Percentiles rank a stretch among this genome's conserved stretches.
Conservation (phyloP, 805 yeast genomes). For the Yarrowia deformans region DNA sequence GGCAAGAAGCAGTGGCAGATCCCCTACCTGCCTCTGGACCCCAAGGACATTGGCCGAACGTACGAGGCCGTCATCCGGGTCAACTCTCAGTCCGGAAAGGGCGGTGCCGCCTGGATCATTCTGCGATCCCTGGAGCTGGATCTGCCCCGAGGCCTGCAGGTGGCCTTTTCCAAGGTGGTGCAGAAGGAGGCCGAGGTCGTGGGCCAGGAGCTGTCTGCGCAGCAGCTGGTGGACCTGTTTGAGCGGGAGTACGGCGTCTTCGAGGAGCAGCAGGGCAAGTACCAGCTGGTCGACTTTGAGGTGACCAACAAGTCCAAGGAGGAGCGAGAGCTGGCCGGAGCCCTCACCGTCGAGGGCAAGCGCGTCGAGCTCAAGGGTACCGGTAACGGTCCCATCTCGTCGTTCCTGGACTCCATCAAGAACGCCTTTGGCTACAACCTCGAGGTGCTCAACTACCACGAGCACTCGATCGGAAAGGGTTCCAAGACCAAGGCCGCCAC, state of each 20-base stretch:
- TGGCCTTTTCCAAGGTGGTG: slow-evolving; percentile 74
- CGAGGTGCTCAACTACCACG: slow-evolving; percentile 74
- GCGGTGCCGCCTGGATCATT: slow-evolving; percentile 90
- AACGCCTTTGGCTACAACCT: slow-evolving; percentile 57
- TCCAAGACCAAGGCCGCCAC: slow-evolving; percentile 78
- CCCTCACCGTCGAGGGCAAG: slow-evolving; percentile 57
- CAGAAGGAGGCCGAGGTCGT: slow-evolving; percentile 71
- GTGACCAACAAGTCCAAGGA: slow-evolving; percentile 55
- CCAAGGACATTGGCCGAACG: slow-evolving; percentile 84
- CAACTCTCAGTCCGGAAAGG: slow-evolving; percentile 87
- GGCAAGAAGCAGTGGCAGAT: slow-evolving; percentile 63
- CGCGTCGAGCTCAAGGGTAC: slow-evolving; percentile 58
- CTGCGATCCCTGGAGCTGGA: slow-evolving; percentile 77
- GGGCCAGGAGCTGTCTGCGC: slow-evolving; percentile 73
- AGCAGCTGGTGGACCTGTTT: slow-evolving; percentile 71
- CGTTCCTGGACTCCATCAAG: slow-evolving; percentile 69
- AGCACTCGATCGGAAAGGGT: slow-evolving; percentile 80
- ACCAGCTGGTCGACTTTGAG: slow-evolving; percentile 58
- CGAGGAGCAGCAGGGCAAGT: slow-evolving; percentile 46
- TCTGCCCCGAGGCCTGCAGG: slow-evolving; percentile 80
- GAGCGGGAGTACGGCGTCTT: slow-evolving; percentile 62
- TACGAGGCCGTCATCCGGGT: slow-evolving; percentile 92
- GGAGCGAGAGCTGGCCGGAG: slow-evolving; percentile 57
- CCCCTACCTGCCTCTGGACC: slow-evolving; percentile 86
- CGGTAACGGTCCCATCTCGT: slow-evolving; percentile 87